Base-by-base conservation (phyloP, 2,329 filamentous ascomycete species). In the Cercospora sojina region DNA sequence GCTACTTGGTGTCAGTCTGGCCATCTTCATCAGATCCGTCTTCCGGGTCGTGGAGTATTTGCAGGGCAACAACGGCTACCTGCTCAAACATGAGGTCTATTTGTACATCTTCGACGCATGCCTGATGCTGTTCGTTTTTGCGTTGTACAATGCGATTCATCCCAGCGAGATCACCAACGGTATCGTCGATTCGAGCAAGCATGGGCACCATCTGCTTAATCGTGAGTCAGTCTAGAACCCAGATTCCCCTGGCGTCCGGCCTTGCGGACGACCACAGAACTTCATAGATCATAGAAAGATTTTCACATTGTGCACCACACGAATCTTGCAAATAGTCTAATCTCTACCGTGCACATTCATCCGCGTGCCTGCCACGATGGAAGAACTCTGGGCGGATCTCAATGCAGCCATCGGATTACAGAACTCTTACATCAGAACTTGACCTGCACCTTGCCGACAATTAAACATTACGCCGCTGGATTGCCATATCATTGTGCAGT, bases 41-140 rank as follows among this genome's bases (percentile, higher is more conserved):
- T 84, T 84, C 60, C 78, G 84, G 20, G 76, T 85, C 3, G 72
- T 81, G 3, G 84, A 86, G 75, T 86, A 82, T 65, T 65, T 76
- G 0, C 72, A 79, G 69, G 83, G 83, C 1, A 75, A 79, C 18
- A 71, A 77, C 20, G 83, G 84, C 1, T 80, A 77, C 55, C 68
- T 86, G 5, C 72, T 83, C 35, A 84, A 25, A 5, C 71, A 73
- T 31, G 73, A 74, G 62, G 67, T 64, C 6, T 74, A 68, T 63
- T 35, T 74, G 20, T 74, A 73, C 64, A 32, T 64, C 6, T 67
- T 67, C 51, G 67, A 68, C 31, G 64, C 60, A 23, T 38, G 32
- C 13, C 25, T 61, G 31, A 68, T 68, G 67, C 13, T 64, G 25
- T 25, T 67, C 3, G 60, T 57, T 0, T 64, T 67, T 56, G 61